Conservation (phyloP, 1,284 basidiomycete genomes). For the Leucoagaricus sp. region DNA sequence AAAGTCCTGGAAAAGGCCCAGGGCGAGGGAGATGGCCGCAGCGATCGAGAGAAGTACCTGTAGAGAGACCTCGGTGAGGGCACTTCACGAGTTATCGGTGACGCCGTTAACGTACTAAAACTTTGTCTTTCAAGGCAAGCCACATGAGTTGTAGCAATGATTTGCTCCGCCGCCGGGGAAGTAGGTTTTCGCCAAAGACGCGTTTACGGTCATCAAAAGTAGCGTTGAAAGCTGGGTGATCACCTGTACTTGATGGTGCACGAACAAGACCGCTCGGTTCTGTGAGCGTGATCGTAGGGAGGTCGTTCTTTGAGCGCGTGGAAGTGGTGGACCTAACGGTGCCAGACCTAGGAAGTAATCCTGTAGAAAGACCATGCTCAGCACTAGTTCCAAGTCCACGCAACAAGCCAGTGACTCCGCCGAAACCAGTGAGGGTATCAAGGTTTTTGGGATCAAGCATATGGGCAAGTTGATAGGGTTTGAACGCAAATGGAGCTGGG, state of each 20-base stretch:
- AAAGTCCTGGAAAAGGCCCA: constrained; percentile 94
- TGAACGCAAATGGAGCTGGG: constrained; percentile 70
- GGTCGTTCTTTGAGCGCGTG: constrained; percentile 22
- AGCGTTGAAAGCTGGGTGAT: constrained; percentile 51
- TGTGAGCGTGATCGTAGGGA: constrained; percentile 47
- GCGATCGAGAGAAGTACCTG: constrained; percentile 90
- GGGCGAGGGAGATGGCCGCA: constrained; percentile 89
- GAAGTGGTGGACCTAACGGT: constrained; percentile 32
- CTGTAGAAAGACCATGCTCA: constrained; percentile 52
- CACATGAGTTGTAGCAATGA: constrained; percentile 87
- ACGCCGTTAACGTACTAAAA: constrained; percentile 61
- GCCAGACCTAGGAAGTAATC: constrained; percentile 12
- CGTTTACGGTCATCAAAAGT: constrained; percentile 65
- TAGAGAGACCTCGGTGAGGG: constrained; percentile 10
- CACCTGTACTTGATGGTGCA: constrained; percentile 23
- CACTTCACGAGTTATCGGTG: constrained; percentile 2
- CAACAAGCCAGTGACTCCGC: constrained; percentile 74
- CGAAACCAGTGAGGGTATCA: constrained; percentile 67
- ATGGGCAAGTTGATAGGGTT: constrained; percentile 78
- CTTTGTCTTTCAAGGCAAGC: constrained; percentile 94
- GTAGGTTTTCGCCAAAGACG: constrained; percentile 83
- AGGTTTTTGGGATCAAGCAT: constrained; percentile 90
- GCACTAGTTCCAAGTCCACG: constrained; percentile 74
- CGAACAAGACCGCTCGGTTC: constrained; percentile 37
- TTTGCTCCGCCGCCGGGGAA: constrained; percentile 82